Evolutionary conservation across 345 rosid species (phyloP).

Genomic region (Cardamine occulta): DNA sequence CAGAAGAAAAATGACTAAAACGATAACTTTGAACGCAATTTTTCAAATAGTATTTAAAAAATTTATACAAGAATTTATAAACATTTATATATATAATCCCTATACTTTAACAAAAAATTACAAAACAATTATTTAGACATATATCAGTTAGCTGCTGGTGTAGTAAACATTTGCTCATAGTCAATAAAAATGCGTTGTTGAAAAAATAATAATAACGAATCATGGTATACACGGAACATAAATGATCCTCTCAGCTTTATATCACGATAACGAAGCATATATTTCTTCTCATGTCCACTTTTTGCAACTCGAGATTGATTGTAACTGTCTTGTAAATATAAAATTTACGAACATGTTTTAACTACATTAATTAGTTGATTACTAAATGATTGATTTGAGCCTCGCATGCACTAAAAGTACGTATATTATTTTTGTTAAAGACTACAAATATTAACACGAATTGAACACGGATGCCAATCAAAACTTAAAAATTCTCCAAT

Average conservation of each 20-base stretch:
- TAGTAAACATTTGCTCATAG: neutral
- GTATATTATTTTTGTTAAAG: no score
- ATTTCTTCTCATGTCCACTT: neutral
- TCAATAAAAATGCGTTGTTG: neutral
- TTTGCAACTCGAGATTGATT: slow-evolving; percentile 12
- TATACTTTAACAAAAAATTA: neutral
- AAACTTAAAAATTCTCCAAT: neutral
- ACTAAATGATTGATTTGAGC: neutral
- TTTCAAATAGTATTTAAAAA: neutral
- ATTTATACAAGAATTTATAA: no score
- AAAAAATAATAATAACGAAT: neutral
- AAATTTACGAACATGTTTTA: neutral
- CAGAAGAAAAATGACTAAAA: neutral
- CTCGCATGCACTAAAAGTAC: neutral
- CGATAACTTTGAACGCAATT: no score
- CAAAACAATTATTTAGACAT: neutral
- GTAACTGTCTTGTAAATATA: neutral
- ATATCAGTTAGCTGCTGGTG: neutral
- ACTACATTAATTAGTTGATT: neutral
- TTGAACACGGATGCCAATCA: neutral
- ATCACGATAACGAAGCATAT: slow-evolving; percentile 30
- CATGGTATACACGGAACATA: neutral
- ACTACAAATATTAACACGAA: neutral
- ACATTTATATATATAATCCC: neutral
- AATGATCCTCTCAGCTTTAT: slow-evolving; percentile 10